Evolutionary conservation across 2,329 filamentous ascomycete species (phyloP).

Genomic region (Xylariomycetidae sp.): DNA sequence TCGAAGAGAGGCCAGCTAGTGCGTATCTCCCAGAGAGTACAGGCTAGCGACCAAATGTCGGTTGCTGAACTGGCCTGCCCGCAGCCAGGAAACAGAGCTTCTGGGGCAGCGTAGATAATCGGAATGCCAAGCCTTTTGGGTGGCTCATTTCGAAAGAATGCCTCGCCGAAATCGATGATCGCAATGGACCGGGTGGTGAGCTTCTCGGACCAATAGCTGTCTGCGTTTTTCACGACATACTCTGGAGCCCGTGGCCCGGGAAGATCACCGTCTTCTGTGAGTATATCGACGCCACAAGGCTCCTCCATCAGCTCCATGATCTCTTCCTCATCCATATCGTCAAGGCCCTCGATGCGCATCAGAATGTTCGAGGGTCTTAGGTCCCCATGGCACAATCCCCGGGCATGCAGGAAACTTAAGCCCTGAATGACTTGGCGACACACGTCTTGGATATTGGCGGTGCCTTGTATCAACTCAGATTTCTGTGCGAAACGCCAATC

Average conservation of each 20-base stretch:
- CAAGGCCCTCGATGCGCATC: conserved; percentile 8
- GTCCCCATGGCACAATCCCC: conserved; percentile 11
- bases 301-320: conserved; percentile 5
- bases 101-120: conserved; percentile 5
- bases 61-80: neutral
- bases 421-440: conserved; percentile 6
- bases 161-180: conserved; percentile 13
- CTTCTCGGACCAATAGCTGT: conserved; percentile 2
- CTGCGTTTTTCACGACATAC: conserved; percentile 1
- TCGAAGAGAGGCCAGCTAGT: too few relatives aligned
- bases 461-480: neutral
- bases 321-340: conserved; percentile 4
- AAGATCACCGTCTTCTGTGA: conserved; percentile 3
- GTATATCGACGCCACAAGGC: neutral
- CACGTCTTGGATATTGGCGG: neutral
- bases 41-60: conserved; percentile 12
- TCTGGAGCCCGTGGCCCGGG: conserved; percentile 5
- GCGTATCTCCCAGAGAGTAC: conserved; percentile 7
- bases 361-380: conserved; percentile 8
- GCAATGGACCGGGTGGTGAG: conserved; percentile 2
- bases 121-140: conserved; percentile 5
- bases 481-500: conserved; percentile 2
- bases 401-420: conserved; percentile 6
- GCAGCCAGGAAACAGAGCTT: conserved; percentile 4
- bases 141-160: conserved; percentile 3